phyloP scores from a whole-genome alignment of 352 stramenopile genomes.

The Lagenidium giganteum region DNA sequence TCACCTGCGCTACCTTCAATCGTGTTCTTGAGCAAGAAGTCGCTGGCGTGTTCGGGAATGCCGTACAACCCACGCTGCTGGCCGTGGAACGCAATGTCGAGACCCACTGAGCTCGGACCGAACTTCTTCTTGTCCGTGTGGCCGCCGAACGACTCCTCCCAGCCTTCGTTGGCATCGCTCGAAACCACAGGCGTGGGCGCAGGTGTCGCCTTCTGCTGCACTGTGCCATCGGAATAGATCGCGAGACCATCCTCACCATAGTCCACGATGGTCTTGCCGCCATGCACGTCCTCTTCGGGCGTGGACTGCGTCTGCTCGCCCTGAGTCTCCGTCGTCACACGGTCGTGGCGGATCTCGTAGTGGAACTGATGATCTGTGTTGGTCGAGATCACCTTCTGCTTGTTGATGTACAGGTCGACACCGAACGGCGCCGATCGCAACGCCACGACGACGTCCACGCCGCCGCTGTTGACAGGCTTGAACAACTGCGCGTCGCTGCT shows the following conservation, averaged over 20 bases:
- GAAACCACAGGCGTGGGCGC: constrained; percentile 9
- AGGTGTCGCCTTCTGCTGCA: constrained; percentile 53
- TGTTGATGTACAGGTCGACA: constrained; percentile 65
- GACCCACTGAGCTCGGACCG: constrained; percentile 91
- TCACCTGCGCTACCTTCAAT: constrained; percentile 24
- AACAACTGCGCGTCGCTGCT: constrained; percentile 32
- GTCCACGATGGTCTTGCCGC: constrained; percentile 92
- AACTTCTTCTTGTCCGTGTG: constrained; percentile 88
- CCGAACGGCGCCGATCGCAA: constrained; percentile 45
- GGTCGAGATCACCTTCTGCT: constrained; percentile 54
- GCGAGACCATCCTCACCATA: constrained; percentile 98
- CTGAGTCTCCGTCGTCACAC: constrained; percentile 22
- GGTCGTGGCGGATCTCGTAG: constrained; percentile 76
- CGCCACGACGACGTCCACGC: constrained; percentile 35
- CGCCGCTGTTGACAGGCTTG: constrained; percentile 6
- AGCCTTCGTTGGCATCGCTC: constrained; percentile 65
- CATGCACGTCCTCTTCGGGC: constrained; percentile 58
- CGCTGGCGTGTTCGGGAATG: constrained; percentile 96
- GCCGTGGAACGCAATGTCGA: constrained; percentile 93
- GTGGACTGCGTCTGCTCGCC: constrained; percentile 19
- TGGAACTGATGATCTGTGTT: constrained; percentile 69
- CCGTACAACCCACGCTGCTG: constrained; percentile 90
- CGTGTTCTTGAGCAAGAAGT: constrained; percentile 93
- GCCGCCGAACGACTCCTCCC: constrained; percentile 93
- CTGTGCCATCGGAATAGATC: constrained; percentile 95